Evolutionary conservation across 176 grass and related monocot genomes (phyloP).

Genomic region (Oryza longistaminata): DNA sequence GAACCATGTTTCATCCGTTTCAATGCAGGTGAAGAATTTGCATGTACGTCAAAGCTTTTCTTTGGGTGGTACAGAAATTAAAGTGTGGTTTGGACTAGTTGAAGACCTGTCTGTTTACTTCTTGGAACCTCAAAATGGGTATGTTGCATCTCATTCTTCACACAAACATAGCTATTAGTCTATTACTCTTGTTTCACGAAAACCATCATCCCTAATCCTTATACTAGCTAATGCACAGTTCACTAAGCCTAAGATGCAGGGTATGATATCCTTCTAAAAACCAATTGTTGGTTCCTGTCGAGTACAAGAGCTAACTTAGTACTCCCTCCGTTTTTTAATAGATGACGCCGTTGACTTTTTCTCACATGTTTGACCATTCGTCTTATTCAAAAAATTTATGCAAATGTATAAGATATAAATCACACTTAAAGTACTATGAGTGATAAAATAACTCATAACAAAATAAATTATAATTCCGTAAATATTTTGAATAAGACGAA

Average conservation of each 20-base stretch:
- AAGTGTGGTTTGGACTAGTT: conserved; percentile 78
- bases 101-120: conserved; percentile 86
- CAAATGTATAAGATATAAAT: too few species aligned
- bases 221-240: background rate
- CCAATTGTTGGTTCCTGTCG: background rate
- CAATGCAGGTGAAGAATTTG: conserved; percentile 69
- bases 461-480: too few species aligned
- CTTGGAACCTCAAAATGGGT: conserved; percentile 92
- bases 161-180: background rate
- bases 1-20: conserved; percentile 30
- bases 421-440: too few species aligned
- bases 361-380: too few species aligned
- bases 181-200: background rate
- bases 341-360: too few species aligned
- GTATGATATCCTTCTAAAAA: background rate
- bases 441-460: too few species aligned
- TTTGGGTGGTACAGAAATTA: conserved; percentile 74
- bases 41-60: conserved; percentile 53
- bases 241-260: background rate
- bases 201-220: background rate
- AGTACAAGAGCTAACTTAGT: background rate
- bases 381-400: too few species aligned
- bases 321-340: background rate
- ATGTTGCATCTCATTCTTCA: conserved; percentile 21
- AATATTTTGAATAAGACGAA: too few species aligned